These are phyloP conservation scores for Pseudogymnoascus sp. DNA, from an alignment of 2,329 filamentous ascomycete genomes.

Conservation along the genomic window DNA sequence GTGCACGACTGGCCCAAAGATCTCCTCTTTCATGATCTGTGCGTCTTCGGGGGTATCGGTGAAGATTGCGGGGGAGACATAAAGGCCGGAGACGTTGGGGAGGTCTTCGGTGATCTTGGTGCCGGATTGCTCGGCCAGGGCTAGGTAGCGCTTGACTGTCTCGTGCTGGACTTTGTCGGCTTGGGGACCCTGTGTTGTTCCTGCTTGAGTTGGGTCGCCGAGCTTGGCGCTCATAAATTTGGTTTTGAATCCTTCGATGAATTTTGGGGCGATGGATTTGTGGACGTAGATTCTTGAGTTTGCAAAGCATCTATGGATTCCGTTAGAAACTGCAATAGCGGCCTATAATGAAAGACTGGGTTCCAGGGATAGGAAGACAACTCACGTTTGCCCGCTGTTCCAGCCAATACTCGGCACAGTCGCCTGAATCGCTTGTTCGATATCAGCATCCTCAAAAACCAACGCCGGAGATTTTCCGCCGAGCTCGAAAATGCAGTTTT, in stretches of 20 bases:
- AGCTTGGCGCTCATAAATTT: constrained; percentile 15
- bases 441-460: constrained; percentile 43
- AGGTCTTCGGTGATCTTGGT: constrained; percentile 6
- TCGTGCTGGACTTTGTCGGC: constrained; percentile 21
- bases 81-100: constrained; percentile 13
- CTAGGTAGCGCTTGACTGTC: constrained; percentile 18
- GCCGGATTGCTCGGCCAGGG: constrained; percentile 14
- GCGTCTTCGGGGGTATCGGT: constrained; percentile 10
- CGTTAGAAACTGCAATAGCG: background rate
- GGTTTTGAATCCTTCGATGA: constrained; percentile 19
- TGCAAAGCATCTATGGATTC: constrained; percentile 17
- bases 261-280: constrained; percentile 18
- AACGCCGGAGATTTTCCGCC: constrained; percentile 51
- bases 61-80: constrained; percentile 22
- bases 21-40: constrained; percentile 39
- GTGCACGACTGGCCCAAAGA: constrained; percentile 53
- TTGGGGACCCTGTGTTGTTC: constrained; percentile 12
- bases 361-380: background rate
- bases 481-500: constrained; percentile 45
- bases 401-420: constrained; percentile 17
- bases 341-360: background rate
- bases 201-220: constrained; percentile 16
- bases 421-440: constrained; percentile 19
- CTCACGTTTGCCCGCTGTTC: constrained; percentile 22
- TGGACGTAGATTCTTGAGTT: constrained; percentile 22